Conservation (phyloP, 148 eudicot genomes). For the Diospyros lotus region DNA sequence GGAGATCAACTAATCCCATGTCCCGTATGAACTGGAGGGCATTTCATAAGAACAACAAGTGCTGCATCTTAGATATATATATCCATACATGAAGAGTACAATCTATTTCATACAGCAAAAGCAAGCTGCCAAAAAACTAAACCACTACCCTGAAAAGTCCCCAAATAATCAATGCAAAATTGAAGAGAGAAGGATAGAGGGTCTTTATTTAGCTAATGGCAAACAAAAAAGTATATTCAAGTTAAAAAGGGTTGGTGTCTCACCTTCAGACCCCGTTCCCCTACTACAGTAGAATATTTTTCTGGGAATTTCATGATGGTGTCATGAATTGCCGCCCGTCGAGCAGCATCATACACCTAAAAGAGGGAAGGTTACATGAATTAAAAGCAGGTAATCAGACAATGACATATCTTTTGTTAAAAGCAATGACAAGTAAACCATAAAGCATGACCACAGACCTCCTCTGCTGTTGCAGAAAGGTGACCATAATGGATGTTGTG, state of each 20-base stretch:
- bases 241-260: slow-evolving; percentile 4
- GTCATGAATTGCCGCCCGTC: slow-evolving; percentile 79
- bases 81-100: too few relatives aligned
- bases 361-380: background rate
- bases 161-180: background rate
- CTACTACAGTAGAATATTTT: slow-evolving; percentile 79
- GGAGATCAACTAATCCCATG: background rate
- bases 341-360: slow-evolving; percentile 58
- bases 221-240: background rate
- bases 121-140: background rate
- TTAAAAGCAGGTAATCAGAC: background rate
- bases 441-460: slow-evolving; percentile 37
- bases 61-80: too few relatives aligned
- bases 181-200: background rate
- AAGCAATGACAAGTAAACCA: background rate
- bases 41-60: too few relatives aligned
- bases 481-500: slow-evolving; percentile 25
- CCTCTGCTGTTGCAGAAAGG: slow-evolving; percentile 35
- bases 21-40: background rate
- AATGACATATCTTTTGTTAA: background rate
- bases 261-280: slow-evolving; percentile 51
- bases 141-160: background rate
- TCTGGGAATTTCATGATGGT: slow-evolving; percentile 91
- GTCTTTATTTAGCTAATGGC: background rate
- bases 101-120: background rate